Base-by-base conservation (phyloP, 1,284 basidiomycete species). In the Sphaerobolus stellatus region DNA sequence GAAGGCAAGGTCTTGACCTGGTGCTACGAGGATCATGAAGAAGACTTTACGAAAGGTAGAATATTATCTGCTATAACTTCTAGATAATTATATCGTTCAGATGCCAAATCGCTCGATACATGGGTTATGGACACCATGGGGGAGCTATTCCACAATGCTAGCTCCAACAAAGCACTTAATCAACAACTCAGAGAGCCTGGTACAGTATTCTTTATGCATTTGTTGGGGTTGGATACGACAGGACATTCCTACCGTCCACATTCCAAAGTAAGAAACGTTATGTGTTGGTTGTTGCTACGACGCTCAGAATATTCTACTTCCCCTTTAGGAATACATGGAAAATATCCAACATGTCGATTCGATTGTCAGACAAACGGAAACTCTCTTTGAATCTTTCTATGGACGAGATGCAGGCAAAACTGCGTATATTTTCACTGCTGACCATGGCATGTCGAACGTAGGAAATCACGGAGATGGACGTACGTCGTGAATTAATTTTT, bases 381-480 rank as follows among this genome's bases (percentile, higher is more conserved):
- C 69, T 34, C 71, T 91, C 11, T 69, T 94, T 30, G 67, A 71
- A 1, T 75, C 82, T 3, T 92, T 88, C 63, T 94, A 86, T 64
- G 68, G 71, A 36, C 84, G 88, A 54, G 71, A 83, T 27, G 80
- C 85, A 50, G n/a, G 25, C 14, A 45, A 45, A 46, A 94, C 92
- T 0, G 84, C 83, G 36, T 95, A 81, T 63, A 71, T 95, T 38
- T 94, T 95, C 66, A 94, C 90, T 3, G 90, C 93, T 0, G 92
- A 95, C 66, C 92, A 95, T 66, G 92, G 92, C 5, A 95, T 95
- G 92, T 90, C 88, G 7, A 81, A 78, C 41, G 89, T 93, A 54
- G 92, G 92, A 25, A 95, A 94, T 64, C 92, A 95, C 59, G 92
- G 92, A 2, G 92, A 95, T 62, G 92, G 92, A 28, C 85, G 88